Conservation (phyloP, 176 grass and related monocot genomes). For the Aegilops bicornis region DNA sequence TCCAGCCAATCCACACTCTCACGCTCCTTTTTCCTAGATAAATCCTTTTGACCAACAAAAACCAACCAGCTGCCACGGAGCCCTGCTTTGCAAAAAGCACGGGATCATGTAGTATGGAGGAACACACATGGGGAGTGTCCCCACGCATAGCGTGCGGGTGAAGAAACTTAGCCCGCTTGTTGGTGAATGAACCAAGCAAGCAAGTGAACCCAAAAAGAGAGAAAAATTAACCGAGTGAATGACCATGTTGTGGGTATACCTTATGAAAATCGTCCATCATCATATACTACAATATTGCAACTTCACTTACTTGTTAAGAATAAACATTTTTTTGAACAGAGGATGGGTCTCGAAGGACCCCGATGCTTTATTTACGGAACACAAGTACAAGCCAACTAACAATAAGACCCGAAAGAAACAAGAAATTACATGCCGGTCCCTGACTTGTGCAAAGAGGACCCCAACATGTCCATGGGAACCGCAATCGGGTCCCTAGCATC, state of each 20-base stretch:
- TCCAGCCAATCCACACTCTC: neutral
- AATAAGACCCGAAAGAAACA: too few relatives aligned
- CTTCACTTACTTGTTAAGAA: neutral
- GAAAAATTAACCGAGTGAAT: neutral
- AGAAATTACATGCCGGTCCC: too few relatives aligned
- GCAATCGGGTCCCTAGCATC: too few relatives aligned
- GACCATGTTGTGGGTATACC: neutral
- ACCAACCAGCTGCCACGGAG: constrained; percentile 15
- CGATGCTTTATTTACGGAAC: too few relatives aligned
- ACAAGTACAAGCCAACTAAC: too few relatives aligned
- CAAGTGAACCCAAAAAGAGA: too few relatives aligned
- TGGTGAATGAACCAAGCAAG: too few relatives aligned
- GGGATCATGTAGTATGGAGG: neutral
- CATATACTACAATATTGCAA: neutral
- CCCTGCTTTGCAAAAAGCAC: neutral
- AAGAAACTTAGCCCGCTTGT: neutral
- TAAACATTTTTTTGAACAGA: neutral
- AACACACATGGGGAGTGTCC: constrained; percentile 39
- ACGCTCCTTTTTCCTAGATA: neutral
- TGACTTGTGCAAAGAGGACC: too few relatives aligned
- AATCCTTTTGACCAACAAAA: neutral
- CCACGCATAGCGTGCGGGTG: neutral
- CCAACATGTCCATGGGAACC: too few relatives aligned
- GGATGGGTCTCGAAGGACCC: too few relatives aligned
- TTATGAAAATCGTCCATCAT: neutral